Percentiles rank a stretch among this genome's conserved stretches.
These are phyloP conservation scores for Leccinum sublutescens DNA, from an alignment of 768 basidiomycete species.

Conservation along the genomic window DNA sequence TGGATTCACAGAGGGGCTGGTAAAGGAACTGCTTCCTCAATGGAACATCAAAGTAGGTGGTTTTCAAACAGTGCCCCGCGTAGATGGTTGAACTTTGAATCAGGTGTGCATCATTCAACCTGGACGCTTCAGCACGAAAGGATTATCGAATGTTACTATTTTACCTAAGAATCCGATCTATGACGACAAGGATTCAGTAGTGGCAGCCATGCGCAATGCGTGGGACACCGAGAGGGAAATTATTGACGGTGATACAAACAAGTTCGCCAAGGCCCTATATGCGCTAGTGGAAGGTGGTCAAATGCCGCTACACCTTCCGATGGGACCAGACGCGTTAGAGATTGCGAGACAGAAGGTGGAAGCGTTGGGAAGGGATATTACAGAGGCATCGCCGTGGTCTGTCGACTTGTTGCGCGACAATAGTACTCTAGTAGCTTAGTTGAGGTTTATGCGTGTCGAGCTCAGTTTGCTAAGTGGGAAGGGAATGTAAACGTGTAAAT, in stretches of 20 bases:
- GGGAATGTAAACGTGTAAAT: too few species aligned
- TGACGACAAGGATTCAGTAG: neutral
- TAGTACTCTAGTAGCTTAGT: neutral
- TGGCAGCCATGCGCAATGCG: neutral
- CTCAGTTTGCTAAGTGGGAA: too few species aligned
- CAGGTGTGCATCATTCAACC: neutral
- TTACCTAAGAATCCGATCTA: neutral
- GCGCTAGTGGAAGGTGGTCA: neutral
- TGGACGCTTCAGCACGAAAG: slow-evolving; percentile 3
- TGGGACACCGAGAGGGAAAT: neutral
- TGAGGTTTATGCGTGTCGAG: too few species aligned
- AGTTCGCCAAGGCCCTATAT: slow-evolving; percentile 3
- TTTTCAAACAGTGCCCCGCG: neutral
- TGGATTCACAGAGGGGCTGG: neutral
- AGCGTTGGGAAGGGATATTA: neutral
- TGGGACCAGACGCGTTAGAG: slow-evolving; percentile 6
- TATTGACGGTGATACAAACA: slow-evolving; percentile 3
- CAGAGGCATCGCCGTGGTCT: slow-evolving; percentile 4
- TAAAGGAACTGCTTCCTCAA: neutral
- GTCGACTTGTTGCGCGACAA: slow-evolving; percentile 3
- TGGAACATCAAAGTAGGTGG: neutral
- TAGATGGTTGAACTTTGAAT: neutral
- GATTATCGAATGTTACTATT: neutral
- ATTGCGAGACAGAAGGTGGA: neutral
- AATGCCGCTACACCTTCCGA: slow-evolving; percentile 2